Base-by-base conservation (phyloP, 1,139 yeast genomes). In the Zygosaccharomyces pseudobailii region DNA sequence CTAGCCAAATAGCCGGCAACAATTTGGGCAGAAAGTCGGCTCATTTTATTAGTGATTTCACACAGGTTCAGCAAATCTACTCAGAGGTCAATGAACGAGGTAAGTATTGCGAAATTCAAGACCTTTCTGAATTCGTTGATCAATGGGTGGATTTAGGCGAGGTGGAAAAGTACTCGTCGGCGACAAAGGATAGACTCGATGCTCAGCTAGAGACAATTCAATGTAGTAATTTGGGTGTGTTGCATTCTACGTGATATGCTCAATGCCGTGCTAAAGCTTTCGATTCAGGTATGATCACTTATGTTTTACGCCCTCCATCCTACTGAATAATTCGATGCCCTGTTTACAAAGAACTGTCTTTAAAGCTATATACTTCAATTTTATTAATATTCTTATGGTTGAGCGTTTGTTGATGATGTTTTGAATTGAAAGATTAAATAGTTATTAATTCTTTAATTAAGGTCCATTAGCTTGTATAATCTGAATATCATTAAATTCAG, bases 31-130 rank as follows among this genome's bases (percentile, higher is more conserved):
- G 31, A n/a, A 22, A 42, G 17, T 50, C 44, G 19, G 47, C 42
- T 33, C 37, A 45, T n/a, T 60, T 61, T 39, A 46, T 51, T 6
- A 42, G 58, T 6, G 56, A 62, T 44, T 61, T 61, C 46, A 34
- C 48, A 2, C 58, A 57, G 35, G 17, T 61, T 4, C 53, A 55
- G 36, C 49, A 48, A 17, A 37, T 62, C 4, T 59, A 60, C 33
- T 48, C 51, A n/a, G 37, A 47, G 23, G 48, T 56, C 13, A 55
- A 58, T 34, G 55, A 54, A 3, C 46, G 52, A 22, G 46, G 45
- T 22, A 51, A 49, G 35, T 35, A 40, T n/a, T 51, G 56, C 38
- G 55, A 56, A 40, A 28, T 56, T 3, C 57, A 60, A 30, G 50
- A 52, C 3, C 28, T 62, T 21, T 36, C 43, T n/a, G 51, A 49